These are phyloP conservation scores for Paramecium caudatum DNA, from an alignment of 73 alveolate species.

Conservation along the genomic window DNA sequence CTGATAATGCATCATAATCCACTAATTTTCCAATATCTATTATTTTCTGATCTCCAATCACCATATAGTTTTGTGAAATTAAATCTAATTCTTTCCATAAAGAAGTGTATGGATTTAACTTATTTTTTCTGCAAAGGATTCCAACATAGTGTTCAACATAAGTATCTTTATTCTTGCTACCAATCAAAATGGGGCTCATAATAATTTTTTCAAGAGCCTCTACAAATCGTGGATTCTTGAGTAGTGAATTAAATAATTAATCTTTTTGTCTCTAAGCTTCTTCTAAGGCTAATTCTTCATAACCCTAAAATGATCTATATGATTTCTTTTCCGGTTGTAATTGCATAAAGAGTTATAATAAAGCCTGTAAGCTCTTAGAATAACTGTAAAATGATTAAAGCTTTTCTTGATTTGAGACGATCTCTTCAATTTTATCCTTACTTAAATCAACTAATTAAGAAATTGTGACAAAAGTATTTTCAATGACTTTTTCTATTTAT, in stretches of 20 bases:
- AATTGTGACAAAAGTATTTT: constrained; percentile 22
- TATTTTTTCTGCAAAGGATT: constrained; percentile 4
- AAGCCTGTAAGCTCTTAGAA: constrained; percentile 43
- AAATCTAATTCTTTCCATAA: constrained; percentile 47
- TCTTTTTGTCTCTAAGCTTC: constrained; percentile 56
- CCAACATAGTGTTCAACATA: constrained; percentile 58
- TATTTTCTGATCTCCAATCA: constrained; percentile 11
- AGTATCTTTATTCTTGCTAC: constrained; percentile 58
- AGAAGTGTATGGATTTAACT: constrained; percentile 57
- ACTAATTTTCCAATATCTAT: constrained; percentile 62
- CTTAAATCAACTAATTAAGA: constrained; percentile 43
- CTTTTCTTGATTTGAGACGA: background rate
- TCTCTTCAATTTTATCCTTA: constrained; percentile 59
- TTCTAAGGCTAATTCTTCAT: constrained; percentile 33
- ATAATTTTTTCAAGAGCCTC: constrained; percentile 63
- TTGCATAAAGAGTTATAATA: constrained; percentile 6
- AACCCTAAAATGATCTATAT: constrained; percentile 47
- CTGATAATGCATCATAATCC: constrained; percentile 62
- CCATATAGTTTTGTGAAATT: constrained; percentile 41
- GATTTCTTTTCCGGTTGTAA: constrained; percentile 54
- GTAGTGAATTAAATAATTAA: constrained; percentile 14
- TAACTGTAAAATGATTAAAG: constrained; percentile 33
- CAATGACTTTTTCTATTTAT: constrained; percentile 56
- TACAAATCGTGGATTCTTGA: constrained; percentile 45
- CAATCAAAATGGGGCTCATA: constrained; percentile 50